These are phyloP conservation scores for Tripterygium wilfordii DNA, from an alignment of 177 flowering plant genomes.

Conservation along the genomic window DNA sequence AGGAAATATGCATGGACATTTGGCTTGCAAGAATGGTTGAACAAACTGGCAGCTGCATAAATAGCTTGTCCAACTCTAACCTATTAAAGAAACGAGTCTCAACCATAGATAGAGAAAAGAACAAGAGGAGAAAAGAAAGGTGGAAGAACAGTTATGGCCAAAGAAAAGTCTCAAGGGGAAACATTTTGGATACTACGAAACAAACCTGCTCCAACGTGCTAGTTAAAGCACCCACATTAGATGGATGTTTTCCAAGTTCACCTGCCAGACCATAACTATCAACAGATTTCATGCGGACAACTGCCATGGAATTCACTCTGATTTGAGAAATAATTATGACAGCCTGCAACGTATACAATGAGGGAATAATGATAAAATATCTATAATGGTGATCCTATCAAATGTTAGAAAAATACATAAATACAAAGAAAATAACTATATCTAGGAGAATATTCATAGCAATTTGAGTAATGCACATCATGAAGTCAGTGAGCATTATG, in stretches of 20 bases:
- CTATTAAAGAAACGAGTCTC: slow-evolving; percentile 35
- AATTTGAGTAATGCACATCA: no score
- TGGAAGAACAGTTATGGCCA: no score
- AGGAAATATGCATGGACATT: slow-evolving; percentile 81
- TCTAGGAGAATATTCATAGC: no score
- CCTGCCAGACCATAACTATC: slow-evolving; percentile 22
- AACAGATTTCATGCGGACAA: slow-evolving; percentile 59
- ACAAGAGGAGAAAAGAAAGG: no score
- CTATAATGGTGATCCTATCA: no score
- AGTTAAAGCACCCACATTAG: slow-evolving; percentile 24
- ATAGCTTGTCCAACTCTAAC: slow-evolving; percentile 89
- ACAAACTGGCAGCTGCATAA: slow-evolving; percentile 69
- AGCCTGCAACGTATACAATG: slow-evolving; percentile 36
- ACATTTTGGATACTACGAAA: no score
- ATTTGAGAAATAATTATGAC: slow-evolving; percentile 66
- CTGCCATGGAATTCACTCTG: slow-evolving; percentile 75
- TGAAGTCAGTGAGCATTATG: no score
- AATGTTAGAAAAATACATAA: no score
- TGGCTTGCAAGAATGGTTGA: slow-evolving; percentile 92
- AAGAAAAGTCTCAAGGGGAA: no score
- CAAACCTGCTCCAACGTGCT: slow-evolving; percentile 76
- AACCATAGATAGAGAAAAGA: no score
- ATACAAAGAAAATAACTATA: no score
- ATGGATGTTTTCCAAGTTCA: slow-evolving; percentile 16
- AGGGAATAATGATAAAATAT: no score